Base-by-base conservation (phyloP, 257 asterid species). In the Solanum tarapatanum region DNA sequence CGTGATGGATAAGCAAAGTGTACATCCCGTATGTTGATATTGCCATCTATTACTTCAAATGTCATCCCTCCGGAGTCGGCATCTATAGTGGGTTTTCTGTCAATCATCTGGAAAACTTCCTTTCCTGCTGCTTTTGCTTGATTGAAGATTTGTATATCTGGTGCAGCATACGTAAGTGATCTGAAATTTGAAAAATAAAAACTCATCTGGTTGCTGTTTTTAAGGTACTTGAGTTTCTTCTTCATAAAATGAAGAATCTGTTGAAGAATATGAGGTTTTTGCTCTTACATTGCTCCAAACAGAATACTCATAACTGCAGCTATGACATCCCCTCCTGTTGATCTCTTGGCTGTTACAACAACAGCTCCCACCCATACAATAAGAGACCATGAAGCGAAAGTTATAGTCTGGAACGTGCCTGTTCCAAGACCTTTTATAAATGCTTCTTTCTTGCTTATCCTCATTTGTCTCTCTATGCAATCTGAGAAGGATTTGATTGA, bases 241-340 rank as follows among this genome's bases (percentile, higher is more conserved):
- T 48, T 16, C 84, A 11, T 45, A 5, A 45, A 16, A 45, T 30
- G 62, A 66, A 62, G 80, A 37, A n/a, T 36, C 80, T 39, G 21
- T 43, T 66, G 28, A 37, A 64, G 36, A 60, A 70, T 32, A 13
- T 39, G 87, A 48, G 41, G 2, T 48, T 64, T 60, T 86, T 45
- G 80, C 64, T 89, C 98, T 89, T 93, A 95, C 98, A 95, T 95
- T 41, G 98, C 98, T 86, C 98, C 98, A 72, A 95, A 95, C 83
- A 95, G 97, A 87, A 95, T 94, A 90, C 98, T 93, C 98, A 95
- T 95, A 87, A 95, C 97, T 72, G 98, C 96, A 86, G 98, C 98
- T 62, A 95, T 94, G 88, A 94, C 94, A 77, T 94, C 93, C 41
- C 97, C 98, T 84, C 98, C 98, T 9, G 84, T 91, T 43, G 98